A percentile compares a stretch with the other conserved stretches of the same genome.
Conservation (phyloP, 2,329 filamentous ascomycete genomes). For the Ophiocordyceps camponoti-rufipedis region DNA sequence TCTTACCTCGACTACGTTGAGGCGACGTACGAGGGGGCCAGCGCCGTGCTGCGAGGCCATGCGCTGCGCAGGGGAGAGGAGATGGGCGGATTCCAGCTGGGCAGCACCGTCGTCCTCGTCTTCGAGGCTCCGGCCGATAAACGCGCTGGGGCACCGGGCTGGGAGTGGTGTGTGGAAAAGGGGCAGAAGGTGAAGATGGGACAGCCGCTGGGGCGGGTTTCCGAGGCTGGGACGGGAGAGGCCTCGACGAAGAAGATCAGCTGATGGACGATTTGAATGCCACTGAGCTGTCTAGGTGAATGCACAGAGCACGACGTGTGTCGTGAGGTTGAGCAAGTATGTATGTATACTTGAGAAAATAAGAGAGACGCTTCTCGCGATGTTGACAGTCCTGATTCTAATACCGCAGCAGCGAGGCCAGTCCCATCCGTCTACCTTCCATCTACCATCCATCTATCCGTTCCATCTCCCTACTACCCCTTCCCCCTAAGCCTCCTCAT, state of each 20-base stretch:
- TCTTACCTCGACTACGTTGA: constrained; percentile 82
- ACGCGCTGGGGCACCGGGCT: constrained; percentile 41
- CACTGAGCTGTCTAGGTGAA: too few relatives aligned
- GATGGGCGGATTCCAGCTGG: constrained; percentile 95
- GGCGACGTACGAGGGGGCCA: constrained; percentile 70
- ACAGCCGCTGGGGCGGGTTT: constrained; percentile 62
- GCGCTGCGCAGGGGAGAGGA: constrained; percentile 77
- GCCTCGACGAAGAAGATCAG: neutral
- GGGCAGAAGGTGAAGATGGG: constrained; percentile 83
- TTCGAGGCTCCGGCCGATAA: constrained; percentile 69
- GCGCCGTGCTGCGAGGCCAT: constrained; percentile 61
- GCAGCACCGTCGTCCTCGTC: constrained; percentile 85
- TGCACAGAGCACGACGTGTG: too few relatives aligned
- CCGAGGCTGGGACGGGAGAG: constrained; percentile 19
- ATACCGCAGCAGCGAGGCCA: neutral
- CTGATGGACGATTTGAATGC: too few relatives aligned
- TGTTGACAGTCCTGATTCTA: too few relatives aligned
- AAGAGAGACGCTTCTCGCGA: too few relatives aligned
- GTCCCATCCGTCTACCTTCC: neutral
- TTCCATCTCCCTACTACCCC: too few relatives aligned
- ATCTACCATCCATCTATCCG: neutral
- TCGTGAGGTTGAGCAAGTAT: too few relatives aligned
- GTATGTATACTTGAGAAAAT: too few relatives aligned
- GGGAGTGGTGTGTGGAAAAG: constrained; percentile 72
- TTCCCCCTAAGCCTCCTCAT: neutral